These are phyloP conservation scores for Yamadazyma conglobata DNA, from an alignment of 1,139 yeast genomes.

Conservation along the genomic window DNA sequence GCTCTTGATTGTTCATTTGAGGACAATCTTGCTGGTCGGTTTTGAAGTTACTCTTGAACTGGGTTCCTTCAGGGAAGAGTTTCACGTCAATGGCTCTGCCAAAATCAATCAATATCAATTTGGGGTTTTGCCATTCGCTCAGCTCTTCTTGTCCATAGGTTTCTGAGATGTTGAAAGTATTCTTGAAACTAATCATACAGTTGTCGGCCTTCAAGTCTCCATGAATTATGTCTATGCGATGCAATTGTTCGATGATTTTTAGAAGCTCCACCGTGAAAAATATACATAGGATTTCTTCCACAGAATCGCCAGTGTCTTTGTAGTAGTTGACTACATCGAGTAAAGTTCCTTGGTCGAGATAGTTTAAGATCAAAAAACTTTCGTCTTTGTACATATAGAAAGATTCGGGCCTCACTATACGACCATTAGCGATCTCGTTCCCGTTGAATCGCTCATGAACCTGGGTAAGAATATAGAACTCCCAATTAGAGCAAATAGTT, in stretches of 20 bases:
- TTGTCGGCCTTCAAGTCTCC: conserved; percentile 88
- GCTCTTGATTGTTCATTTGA: conserved; percentile 57
- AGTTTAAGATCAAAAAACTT: conserved; percentile 69
- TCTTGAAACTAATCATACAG: conserved; percentile 66
- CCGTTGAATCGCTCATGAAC: conserved; percentile 37
- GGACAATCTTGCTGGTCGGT: conserved; percentile 75
- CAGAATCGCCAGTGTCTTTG: conserved; percentile 24
- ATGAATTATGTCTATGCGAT: conserved; percentile 65
- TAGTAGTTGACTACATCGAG: conserved; percentile 64
- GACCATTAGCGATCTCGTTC: conserved; percentile 8
- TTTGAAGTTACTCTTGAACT: conserved; percentile 61
- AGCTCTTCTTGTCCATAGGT: conserved; percentile 30
- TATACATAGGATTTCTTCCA: conserved; percentile 63
- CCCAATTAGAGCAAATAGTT: conserved; percentile 75
- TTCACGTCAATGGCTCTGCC: conserved; percentile 77
- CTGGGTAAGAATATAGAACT: conserved; percentile 65
- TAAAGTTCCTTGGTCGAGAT: conserved; percentile 70
- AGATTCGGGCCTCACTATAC: conserved; percentile 45
- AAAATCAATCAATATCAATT: conserved; percentile 73
- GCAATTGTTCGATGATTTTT: conserved; percentile 59
- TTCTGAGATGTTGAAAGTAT: conserved; percentile 19
- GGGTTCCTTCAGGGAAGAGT: conserved; percentile 48
- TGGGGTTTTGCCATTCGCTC: conserved; percentile 51
- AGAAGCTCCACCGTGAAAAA: conserved; percentile 64
- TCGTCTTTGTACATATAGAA: conserved; percentile 66